phyloP scores from a whole-genome alignment of 75 land plant species.

The Gnetum montanum region DNA sequence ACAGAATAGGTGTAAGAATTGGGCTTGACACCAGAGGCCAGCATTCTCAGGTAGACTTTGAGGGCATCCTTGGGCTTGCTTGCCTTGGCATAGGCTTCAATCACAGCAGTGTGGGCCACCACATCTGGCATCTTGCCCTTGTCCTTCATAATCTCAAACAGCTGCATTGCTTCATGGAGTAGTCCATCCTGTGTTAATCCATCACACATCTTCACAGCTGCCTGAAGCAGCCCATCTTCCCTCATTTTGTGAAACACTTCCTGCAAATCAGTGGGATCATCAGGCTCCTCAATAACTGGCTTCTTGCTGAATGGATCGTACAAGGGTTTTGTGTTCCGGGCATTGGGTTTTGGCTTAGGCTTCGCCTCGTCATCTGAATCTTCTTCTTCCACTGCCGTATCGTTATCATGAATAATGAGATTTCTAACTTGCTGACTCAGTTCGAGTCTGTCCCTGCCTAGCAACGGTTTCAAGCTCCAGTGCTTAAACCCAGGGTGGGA shows the following conservation, averaged over 20 bases:
- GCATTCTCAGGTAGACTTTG: slow-evolving; percentile 38
- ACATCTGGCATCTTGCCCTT: slow-evolving; percentile 60
- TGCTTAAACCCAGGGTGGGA: not conserved
- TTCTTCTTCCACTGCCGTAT: not conserved
- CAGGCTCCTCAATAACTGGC: slow-evolving; percentile 27
- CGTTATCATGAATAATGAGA: slow-evolving; percentile 1
- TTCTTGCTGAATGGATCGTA: slow-evolving; percentile 65
- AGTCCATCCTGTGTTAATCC: slow-evolving; percentile 50
- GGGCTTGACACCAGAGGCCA: slow-evolving; percentile 48
- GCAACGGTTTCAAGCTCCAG: too few relatives aligned
- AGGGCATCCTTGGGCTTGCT: slow-evolving; percentile 41
- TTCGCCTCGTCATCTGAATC: slow-evolving; percentile 21
- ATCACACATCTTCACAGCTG: slow-evolving; percentile 70
- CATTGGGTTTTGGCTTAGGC: not conserved
- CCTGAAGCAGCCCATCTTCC: slow-evolving; percentile 31
- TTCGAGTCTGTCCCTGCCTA: too few relatives aligned
- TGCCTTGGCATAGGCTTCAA: slow-evolving; percentile 57
- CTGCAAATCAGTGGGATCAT: slow-evolving; percentile 48
- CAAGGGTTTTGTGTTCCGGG: slow-evolving; percentile 29
- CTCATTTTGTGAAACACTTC: slow-evolving; percentile 50
- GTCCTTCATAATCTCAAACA: slow-evolving; percentile 54
- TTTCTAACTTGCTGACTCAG: too few relatives aligned
- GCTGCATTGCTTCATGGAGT: slow-evolving; percentile 54
- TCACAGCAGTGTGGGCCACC: slow-evolving; percentile 60
- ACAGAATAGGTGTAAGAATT: slow-evolving; percentile 55